phyloP scores from a whole-genome alignment of 768 basidiomycete species.

The Leucosporidium scottii region DNA sequence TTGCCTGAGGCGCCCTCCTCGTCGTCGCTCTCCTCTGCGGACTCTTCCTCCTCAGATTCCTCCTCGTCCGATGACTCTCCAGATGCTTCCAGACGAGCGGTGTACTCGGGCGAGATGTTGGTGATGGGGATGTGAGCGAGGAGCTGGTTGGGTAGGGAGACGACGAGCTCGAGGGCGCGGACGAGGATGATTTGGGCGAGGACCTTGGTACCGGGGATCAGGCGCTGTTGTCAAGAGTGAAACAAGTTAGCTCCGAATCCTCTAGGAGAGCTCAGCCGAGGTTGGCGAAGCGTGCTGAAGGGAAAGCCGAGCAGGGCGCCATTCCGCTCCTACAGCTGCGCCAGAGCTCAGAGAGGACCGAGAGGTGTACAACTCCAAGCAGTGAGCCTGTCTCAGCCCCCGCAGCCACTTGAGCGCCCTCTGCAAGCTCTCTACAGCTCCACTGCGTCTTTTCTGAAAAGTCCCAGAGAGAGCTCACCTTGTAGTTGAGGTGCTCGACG shows the following conservation, averaged over 20 bases:
- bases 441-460: too few relatives aligned
- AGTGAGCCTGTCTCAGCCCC: neutral
- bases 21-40: conserved; percentile 20
- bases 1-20: conserved; percentile 42
- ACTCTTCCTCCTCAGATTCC: conserved; percentile 43
- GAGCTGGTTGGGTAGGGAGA: conserved; percentile 94
- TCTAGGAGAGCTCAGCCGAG: neutral
- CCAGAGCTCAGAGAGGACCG: neutral
- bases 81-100: conserved; percentile 60
- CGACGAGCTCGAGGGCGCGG: conserved; percentile 76
- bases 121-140: conserved; percentile 91
- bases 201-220: conserved; percentile 75
- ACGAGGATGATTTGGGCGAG: conserved; percentile 80
- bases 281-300: neutral
- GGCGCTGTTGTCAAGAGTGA: conserved; percentile 50
- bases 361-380: neutral
- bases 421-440: too few relatives aligned
- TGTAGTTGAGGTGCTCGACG: conserved; percentile 89
- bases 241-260: neutral
- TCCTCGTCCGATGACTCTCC: conserved; percentile 39
- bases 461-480: conserved; percentile 48
- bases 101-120: conserved; percentile 74
- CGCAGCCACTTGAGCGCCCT: neutral
- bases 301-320: neutral
- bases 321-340: neutral